Base-by-base conservation (phyloP, 345 rosid genomes). In the Eucalyptus polyanthemos region DNA sequence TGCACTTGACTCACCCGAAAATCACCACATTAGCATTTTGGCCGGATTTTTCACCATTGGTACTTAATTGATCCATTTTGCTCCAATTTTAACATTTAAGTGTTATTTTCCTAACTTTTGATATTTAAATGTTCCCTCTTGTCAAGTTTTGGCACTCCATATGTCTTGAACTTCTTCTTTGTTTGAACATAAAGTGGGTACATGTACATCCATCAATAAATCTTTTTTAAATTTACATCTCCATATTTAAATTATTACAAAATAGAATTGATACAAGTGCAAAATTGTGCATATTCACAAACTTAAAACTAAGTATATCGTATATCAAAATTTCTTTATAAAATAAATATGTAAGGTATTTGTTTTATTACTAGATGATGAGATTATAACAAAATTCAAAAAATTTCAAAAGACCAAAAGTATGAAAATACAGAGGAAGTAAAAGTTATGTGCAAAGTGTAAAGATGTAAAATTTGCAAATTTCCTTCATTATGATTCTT, bases 1-100 rank as follows among this genome's bases (percentile, higher is more conserved):
- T 53, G 11, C 58, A 53, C 24, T 53, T 53, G 11, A 3, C 24
- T 53, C 11, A 2, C 11, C 1, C 2, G 5, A 19, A 53, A 1
- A 4, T 53, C 9, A 4, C 5, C 0, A 53, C 11, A 0, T 19
- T 7, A 19, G 58, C 1, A 0, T 53, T 53, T 53, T 19, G 24
- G 2, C 24, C 0, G 1, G 2, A 53, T 53, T 53, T 19, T 11
- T 53, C 5, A 0, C 1, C 5, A 0, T 53, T 53, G 1, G 58
- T 3, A 53, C 0, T 8, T 19, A 53, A 53, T 0, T 19, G 2
- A 53, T 53, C 0, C 1, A 19, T 53, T 53, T 51, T 51, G 4
- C 22, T 51, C 2, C 0, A 0, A 51, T 51, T 51, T 53, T 53
- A 11, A 8, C 11, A 53, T 4, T 53, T 53, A 19, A 53, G 24